Evolutionary conservation across 352 stramenopile species (phyloP).

Genomic region (Phytophthora palmivora): DNA sequence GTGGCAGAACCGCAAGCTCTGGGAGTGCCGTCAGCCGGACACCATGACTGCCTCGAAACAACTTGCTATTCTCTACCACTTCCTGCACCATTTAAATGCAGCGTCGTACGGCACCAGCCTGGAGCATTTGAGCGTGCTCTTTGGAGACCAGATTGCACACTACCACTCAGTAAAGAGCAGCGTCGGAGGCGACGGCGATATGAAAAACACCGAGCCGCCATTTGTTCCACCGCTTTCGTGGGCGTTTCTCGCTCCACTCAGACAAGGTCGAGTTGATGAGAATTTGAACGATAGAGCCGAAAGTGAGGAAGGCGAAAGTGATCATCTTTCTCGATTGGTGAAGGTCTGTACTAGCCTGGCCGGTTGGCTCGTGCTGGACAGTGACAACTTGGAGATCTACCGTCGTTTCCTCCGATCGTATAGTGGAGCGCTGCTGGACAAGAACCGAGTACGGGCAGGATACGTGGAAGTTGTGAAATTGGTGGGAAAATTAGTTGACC

Average conservation of each 20-base stretch:
- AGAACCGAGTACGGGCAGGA: constrained; percentile 31
- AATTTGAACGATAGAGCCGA: not conserved
- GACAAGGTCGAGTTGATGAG: not conserved
- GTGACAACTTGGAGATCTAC: constrained; percentile 35
- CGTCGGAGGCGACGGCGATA: not conserved
- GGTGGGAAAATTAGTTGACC: constrained; percentile 36
- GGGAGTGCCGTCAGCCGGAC: constrained; percentile 45
- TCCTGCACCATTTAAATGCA: constrained; percentile 45
- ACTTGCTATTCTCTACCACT: constrained; percentile 53
- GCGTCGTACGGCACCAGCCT: constrained; percentile 37
- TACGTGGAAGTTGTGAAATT: constrained; percentile 42
- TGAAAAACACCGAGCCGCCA: not conserved
- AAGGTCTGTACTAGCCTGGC: constrained; percentile 34
- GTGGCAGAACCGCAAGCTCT: constrained; percentile 49
- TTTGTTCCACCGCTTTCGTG: constrained; percentile 27
- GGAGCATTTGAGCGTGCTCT: constrained; percentile 36
- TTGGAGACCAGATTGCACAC: constrained; percentile 22
- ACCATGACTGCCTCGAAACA: constrained; percentile 59
- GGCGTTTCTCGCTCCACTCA: constrained; percentile 30
- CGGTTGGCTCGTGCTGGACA: constrained; percentile 43
- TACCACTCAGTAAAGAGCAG: constrained; percentile 9
- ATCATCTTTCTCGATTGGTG: constrained; percentile 22
- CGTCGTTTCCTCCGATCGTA: constrained; percentile 32
- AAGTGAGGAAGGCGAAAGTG: not conserved
- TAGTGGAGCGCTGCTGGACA: constrained; percentile 38